Evolutionary conservation across 805 yeast genomes (phyloP), one percentile per base, ranked within the genome.

Genomic region (Wickerhamiella sergipiensis): DNA sequence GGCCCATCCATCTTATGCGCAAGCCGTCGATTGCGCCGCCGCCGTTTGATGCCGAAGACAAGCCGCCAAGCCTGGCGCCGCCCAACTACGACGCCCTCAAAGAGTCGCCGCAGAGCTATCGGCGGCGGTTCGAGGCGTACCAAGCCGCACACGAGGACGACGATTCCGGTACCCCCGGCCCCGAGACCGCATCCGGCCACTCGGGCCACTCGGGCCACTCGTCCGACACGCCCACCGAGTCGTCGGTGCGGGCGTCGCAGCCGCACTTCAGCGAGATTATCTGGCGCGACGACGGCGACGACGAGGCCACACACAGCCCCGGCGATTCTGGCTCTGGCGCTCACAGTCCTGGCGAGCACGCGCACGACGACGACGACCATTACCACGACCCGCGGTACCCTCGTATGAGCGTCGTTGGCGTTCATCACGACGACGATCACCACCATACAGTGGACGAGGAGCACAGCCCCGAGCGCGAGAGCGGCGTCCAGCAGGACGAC

Each of bases 1-100:
- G 83, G 33, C 84, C 86, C 0, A 73, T 80, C 23, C 77, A 75
- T 58, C 61, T 77, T 19, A 60, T 76, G 9, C 67, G 84, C 48
- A 67, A 71, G 56, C 85, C 83, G 17, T 71, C 79, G 5, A 59
- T 70, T 38, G 78, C 78, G 40, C 86, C 86, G 3, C 87, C 86
- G 1, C 77, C 85, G 5, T 81, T 82, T 54, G 77, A 70, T 43
- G 75, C 71, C 10, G 75, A 71, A 36, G 54, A 61, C 2, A 54
- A 60, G 10, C 71, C 75, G 1, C 74, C 74, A 2, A 64, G 68
- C 9, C 53, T 58, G 45, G 52, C 55, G 45, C 67, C 68, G 8
- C 67, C 70, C 17, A 51, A 52, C 26, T 61, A 61, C 50, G 57
- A 57, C 17, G 44, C 49, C 21, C 23, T 39, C 17, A 36, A 33